Conservation (phyloP, 177 flowering plant species). For the Vitis hybrid region DNA sequence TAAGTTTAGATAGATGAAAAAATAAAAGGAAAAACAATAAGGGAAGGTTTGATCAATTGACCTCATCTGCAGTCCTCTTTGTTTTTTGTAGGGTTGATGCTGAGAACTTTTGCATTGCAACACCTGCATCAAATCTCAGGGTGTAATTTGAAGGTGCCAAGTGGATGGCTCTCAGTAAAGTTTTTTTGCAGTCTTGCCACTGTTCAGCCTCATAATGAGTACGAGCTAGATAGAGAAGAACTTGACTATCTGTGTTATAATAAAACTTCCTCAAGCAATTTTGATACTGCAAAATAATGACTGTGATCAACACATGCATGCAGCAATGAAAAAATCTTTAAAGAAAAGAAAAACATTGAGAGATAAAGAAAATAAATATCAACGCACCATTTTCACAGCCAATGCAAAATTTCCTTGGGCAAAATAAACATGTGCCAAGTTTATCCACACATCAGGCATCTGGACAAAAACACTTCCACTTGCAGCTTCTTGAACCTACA, state of each 20-base stretch:
- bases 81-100: conserved; percentile 82
- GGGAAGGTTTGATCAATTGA: conserved; percentile 14
- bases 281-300: conserved; percentile 69
- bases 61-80: conserved; percentile 91
- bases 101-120: conserved; percentile 91
- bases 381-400: conserved; percentile 87
- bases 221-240: conserved; percentile 90
- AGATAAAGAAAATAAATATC: background rate
- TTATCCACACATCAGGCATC: conserved; percentile 99
- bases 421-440: conserved; percentile 93
- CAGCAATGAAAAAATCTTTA: background rate
- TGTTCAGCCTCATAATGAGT: conserved; percentile 99
- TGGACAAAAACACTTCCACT: conserved; percentile 91
- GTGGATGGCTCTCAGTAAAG: conserved; percentile 90
- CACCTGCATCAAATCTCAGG: conserved; percentile 86
- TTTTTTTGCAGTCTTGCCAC: conserved; percentile 96
- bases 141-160: conserved; percentile 94
- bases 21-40: background rate
- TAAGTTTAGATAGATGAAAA: background rate
- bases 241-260: conserved; percentile 78
- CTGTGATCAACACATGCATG: conserved; percentile 4
- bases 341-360: background rate
- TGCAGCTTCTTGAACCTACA: conserved; percentile 96
- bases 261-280: conserved; percentile 91
- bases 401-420: conserved; percentile 91